These are phyloP conservation scores for Galium porrigens DNA, from an alignment of 305 asterid genomes.

Conservation along the genomic window DNA sequence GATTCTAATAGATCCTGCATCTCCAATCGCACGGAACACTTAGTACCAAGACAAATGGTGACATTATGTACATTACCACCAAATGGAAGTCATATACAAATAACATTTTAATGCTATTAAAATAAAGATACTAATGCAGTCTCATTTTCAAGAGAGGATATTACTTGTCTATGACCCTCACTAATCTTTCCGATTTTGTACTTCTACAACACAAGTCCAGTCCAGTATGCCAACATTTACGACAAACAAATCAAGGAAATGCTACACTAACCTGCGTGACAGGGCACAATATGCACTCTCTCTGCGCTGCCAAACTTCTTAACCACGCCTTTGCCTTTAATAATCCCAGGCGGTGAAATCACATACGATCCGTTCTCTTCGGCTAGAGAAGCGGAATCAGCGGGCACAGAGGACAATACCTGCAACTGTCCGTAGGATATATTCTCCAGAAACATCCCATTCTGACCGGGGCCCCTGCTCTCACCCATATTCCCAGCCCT, in stretches of 20 bases:
- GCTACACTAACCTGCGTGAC: conserved; percentile 60
- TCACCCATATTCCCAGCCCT: conserved; percentile 46
- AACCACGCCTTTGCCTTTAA: conserved; percentile 54
- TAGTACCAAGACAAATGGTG: neutral
- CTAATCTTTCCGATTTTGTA: neutral
- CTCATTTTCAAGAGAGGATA: neutral
- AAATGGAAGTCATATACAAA: neutral
- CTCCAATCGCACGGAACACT: neutral
- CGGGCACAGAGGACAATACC: conserved; percentile 62
- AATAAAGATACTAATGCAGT: neutral
- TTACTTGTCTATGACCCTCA: neutral
- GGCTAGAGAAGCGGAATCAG: conserved; percentile 38
- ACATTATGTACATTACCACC: neutral
- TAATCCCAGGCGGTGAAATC: conserved; percentile 58
- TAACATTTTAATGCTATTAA: neutral
- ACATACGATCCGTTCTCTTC: conserved; percentile 60
- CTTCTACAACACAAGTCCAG: neutral
- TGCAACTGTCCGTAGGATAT: conserved; percentile 84
- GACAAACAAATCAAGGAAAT: conserved; percentile 6
- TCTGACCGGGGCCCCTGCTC: conserved; percentile 35
- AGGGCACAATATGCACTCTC: conserved; percentile 68
- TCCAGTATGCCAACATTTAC: neutral
- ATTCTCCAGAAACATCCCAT: conserved; percentile 49
- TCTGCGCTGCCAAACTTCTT: conserved; percentile 69
- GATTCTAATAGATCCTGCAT: neutral